A percentile compares a stretch with the other conserved stretches of the same genome.
Conservation (phyloP, 352 stramenopile genomes). For the Globisporangium okanoganense region DNA sequence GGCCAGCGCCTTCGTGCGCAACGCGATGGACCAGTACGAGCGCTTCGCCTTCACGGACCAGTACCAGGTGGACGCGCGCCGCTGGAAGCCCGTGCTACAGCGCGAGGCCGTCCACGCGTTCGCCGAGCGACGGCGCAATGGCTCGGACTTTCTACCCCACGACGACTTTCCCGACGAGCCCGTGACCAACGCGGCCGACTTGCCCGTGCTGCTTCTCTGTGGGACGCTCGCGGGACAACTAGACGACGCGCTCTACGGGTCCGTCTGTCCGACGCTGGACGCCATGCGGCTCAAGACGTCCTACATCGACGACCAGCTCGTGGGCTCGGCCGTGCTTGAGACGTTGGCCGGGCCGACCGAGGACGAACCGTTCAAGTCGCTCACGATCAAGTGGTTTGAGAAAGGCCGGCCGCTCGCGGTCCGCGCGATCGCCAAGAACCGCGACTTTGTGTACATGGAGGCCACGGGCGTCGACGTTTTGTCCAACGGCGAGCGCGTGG, state of each 20-base stretch:
- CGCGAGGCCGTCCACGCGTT: constrained; percentile 12
- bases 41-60: constrained; percentile 6
- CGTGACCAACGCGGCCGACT: constrained; percentile 1
- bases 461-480: constrained; percentile 37
- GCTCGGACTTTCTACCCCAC: not conserved
- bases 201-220: constrained; percentile 26
- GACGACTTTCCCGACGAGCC: constrained; percentile 1
- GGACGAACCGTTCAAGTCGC: constrained; percentile 42
- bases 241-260: constrained; percentile 61
- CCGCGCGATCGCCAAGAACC: constrained; percentile 37
- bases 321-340: constrained; percentile 42
- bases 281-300: constrained; percentile 46
- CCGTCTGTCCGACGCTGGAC: constrained; percentile 30
- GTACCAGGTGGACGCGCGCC: constrained; percentile 7
- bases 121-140: constrained; percentile 3
- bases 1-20: constrained; percentile 10
- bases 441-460: constrained; percentile 59
- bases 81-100: constrained; percentile 14
- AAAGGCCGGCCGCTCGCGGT: constrained; percentile 36
- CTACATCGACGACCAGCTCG: constrained; percentile 40
- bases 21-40: constrained; percentile 12
- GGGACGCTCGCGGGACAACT: constrained; percentile 46
- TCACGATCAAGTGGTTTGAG: constrained; percentile 64
- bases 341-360: constrained; percentile 37
- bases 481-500: constrained; percentile 45